These are phyloP conservation scores for Dendrobium officinale DNA, from an alignment of 106 monocot genomes.

Conservation along the genomic window DNA sequence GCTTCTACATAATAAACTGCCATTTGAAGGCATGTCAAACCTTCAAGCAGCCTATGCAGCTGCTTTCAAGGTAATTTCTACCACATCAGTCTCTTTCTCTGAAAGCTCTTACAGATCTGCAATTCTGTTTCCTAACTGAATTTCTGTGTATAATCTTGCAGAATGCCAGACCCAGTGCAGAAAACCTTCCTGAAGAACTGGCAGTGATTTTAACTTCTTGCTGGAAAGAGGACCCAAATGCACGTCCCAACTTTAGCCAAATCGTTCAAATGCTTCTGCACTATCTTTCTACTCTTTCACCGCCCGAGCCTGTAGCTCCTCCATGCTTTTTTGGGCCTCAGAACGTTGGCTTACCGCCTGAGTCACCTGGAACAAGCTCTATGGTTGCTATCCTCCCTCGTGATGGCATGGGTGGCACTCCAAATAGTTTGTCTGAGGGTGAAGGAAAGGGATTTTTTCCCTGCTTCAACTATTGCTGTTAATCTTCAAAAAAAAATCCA, in stretches of 20 bases:
- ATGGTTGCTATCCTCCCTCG: conserved; percentile 60
- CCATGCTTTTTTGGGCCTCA: conserved; percentile 60
- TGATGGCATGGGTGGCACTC: conserved; percentile 52
- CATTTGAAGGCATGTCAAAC: conserved; percentile 99
- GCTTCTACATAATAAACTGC: conserved; percentile 82
- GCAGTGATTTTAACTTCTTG: conserved; percentile 73
- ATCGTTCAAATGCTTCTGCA: conserved; percentile 89
- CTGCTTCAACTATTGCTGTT: conserved; percentile 74
- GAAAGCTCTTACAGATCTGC: not conserved
- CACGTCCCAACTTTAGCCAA: conserved; percentile 82
- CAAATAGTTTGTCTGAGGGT: conserved; percentile 24
- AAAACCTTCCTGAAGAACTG: conserved; percentile 69
- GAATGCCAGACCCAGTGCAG: conserved; percentile 88
- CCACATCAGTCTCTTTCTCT: not conserved
- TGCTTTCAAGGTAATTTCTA: conserved; percentile 79
- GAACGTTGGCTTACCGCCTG: conserved; percentile 75
- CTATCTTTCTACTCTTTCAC: conserved; percentile 65
- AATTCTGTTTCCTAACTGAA: not conserved
- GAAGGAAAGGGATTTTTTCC: conserved; percentile 50
- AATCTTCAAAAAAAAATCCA: not conserved
- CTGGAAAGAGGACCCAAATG: conserved; percentile 90
- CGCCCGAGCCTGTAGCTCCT: conserved; percentile 36
- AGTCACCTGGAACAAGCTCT: conserved; percentile 95
- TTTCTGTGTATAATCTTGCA: conserved; percentile 6
- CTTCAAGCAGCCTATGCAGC: conserved; percentile 99